Evolutionary conservation across 768 basidiomycete species (phyloP).

Genomic region (Cystobasidium ongulense): DNA sequence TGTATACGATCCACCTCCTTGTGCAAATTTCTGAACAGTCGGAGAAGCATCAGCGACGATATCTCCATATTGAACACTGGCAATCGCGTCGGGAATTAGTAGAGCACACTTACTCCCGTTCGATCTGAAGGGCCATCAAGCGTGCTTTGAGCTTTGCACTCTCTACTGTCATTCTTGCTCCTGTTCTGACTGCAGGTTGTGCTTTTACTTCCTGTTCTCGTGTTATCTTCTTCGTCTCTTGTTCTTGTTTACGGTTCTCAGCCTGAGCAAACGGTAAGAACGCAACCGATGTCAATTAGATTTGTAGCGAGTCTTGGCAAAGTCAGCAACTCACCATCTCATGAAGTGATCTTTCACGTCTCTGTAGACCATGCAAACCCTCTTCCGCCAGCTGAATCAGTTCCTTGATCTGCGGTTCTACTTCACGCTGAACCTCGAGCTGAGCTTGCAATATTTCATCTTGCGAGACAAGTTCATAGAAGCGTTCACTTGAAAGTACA

Average conservation of each 20-base stretch:
- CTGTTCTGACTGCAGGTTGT: not conserved
- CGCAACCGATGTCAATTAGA: too few relatives aligned
- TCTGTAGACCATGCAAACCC: constrained; percentile 1
- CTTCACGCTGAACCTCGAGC: constrained; percentile 6
- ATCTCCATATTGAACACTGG: not conserved
- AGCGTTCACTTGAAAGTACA: not conserved
- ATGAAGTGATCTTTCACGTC: not conserved
- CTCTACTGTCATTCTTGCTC: not conserved
- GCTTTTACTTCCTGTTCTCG: not conserved
- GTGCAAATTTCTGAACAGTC: not conserved
- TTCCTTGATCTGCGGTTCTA: constrained; percentile 29
- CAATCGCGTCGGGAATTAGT: too few relatives aligned
- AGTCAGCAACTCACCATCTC: constrained; percentile 12
- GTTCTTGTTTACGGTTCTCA: constrained; percentile 20
- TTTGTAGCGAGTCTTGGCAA: too few relatives aligned
- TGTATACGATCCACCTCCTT: not conserved
- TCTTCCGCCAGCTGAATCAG: constrained; percentile 15
- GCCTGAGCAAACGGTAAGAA: not conserved
- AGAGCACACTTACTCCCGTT: constrained; percentile 14
- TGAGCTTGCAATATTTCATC: constrained; percentile 22
- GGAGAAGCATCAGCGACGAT: not conserved
- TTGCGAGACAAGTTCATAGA: constrained; percentile 14
- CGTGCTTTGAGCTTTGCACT: constrained; percentile 12
- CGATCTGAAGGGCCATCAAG: constrained; percentile 25
- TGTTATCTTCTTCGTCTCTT: not conserved